Percentiles rank a stretch among this genome's conserved stretches.
phyloP scores from a whole-genome alignment of 495 filamentous ascomycete species.

The Neurospora sp. region DNA sequence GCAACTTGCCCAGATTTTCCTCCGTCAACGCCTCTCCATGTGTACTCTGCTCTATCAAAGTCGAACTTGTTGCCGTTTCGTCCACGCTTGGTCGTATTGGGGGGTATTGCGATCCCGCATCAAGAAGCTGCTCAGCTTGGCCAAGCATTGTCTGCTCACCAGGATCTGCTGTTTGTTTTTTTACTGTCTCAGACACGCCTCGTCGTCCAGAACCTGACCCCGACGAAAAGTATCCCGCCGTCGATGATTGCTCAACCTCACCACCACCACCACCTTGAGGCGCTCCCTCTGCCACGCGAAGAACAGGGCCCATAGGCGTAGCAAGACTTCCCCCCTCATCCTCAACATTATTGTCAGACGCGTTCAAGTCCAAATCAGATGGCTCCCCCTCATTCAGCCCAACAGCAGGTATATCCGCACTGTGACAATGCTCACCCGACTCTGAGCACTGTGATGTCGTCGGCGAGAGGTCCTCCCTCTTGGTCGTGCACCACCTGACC shows the following conservation, averaged over 20 bases:
- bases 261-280: neutral
- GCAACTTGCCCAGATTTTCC: constrained; percentile 26
- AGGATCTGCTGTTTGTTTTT: neutral
- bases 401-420: constrained; percentile 20
- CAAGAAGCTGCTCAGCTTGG: neutral
- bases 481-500: constrained; percentile 39
- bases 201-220: neutral
- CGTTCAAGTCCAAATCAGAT: neutral
- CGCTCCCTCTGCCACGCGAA: neutral
- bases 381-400: constrained; percentile 3
- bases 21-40: constrained; percentile 24
- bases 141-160: neutral
- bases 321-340: neutral
- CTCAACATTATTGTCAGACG: neutral
- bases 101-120: neutral
- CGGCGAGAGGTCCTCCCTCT: constrained; percentile 5
- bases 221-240: neutral
- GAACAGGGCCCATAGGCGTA: neutral
- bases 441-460: constrained; percentile 21
- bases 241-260: neutral
- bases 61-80: neutral
- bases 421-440: constrained; percentile 18
- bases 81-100: neutral
- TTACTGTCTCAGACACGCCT: neutral
- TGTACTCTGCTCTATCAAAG: neutral